These are phyloP conservation scores for Fusarium sarcochroum DNA, from an alignment of 2,329 filamentous ascomycete genomes.

Conservation along the genomic window DNA sequence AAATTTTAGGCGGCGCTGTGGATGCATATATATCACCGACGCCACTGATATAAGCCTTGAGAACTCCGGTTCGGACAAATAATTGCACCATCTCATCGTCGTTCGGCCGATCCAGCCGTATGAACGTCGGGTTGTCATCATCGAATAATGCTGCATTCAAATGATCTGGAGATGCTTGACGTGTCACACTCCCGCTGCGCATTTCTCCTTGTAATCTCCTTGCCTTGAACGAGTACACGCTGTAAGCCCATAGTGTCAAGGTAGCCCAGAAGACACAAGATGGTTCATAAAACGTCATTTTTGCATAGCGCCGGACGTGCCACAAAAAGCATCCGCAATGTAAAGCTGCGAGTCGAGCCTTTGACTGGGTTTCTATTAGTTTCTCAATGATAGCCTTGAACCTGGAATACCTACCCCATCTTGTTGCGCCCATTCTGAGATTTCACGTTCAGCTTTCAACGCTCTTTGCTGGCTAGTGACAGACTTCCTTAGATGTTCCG, in stretches of 20 bases:
- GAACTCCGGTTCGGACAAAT: constrained; percentile 65
- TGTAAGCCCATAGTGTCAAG: constrained; percentile 58
- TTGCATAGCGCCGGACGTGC: constrained; percentile 61
- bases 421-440: constrained; percentile 54
- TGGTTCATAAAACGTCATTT: constrained; percentile 57
- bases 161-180: constrained; percentile 10
- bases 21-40: constrained; percentile 63
- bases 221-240: constrained; percentile 37
- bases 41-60: constrained; percentile 65
- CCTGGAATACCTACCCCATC: constrained; percentile 42
- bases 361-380: constrained; percentile 50
- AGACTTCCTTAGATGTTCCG: not conserved
- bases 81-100: constrained; percentile 71
- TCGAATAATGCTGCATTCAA: not conserved
- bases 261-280: constrained; percentile 56
- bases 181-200: constrained; percentile 14
- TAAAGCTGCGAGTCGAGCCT: constrained; percentile 60
- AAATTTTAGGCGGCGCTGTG: constrained; percentile 35
- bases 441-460: constrained; percentile 43
- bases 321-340: constrained; percentile 62
- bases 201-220: not conserved
- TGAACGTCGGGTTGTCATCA: constrained; percentile 55
- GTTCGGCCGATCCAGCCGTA: constrained; percentile 67
- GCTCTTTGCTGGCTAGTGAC: constrained; percentile 36
- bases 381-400: accelerated